Evolutionary conservation across 371 early-diverging fungal genomes (phyloP), one percentile per base, ranked within the genome.

Genomic region (Syncephalastrum racemosum): DNA sequence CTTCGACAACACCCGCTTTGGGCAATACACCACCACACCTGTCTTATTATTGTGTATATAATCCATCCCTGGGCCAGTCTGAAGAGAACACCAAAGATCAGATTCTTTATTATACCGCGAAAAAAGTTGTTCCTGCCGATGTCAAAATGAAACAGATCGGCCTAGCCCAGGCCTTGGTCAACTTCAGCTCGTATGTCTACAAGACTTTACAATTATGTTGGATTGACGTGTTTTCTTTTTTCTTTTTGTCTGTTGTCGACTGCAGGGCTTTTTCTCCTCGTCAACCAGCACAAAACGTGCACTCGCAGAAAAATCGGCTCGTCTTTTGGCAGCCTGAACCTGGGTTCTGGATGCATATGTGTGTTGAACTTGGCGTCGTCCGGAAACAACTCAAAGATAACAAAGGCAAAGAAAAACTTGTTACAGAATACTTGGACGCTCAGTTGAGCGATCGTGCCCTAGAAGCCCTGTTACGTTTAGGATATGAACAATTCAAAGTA

Each of bases 91-190:
- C 84, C 27, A 80, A 85, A 67, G 87, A 91, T 50, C 92, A 91
- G 66, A 75, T 92, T n/a, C 69, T 89, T 12, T 91, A 86, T 62
- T 92, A 90, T 66, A 80, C 84, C 6, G 85, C 92, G 19, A 79
- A 85, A 43, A 70, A 78, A 46, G 83, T 81, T 3, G 88, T 89
- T 7, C 85, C 90, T 18, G 72, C 89, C 61, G 91, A 92, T 67
- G 86, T 85, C 47, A 87, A 90, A 70, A 80, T 91, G 69, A 81
- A 90, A 27, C 91, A 92, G 60, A 83, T 92, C 25, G 94, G 94
- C 4, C 68, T 92, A 27, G 90, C 90, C 7, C 88, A 90, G 54
- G 93, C 90, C 1, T 67, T 92, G 15, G 87, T 90, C 31, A 85
- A 90, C 56, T 91, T 92, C 69, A 84, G 90, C 40, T 72, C 71